Percentiles rank a stretch among this genome's conserved stretches.
These are phyloP conservation scores for Beauveria caledonica DNA, from an alignment of 2,329 filamentous ascomycete species.

Conservation along the genomic window DNA sequence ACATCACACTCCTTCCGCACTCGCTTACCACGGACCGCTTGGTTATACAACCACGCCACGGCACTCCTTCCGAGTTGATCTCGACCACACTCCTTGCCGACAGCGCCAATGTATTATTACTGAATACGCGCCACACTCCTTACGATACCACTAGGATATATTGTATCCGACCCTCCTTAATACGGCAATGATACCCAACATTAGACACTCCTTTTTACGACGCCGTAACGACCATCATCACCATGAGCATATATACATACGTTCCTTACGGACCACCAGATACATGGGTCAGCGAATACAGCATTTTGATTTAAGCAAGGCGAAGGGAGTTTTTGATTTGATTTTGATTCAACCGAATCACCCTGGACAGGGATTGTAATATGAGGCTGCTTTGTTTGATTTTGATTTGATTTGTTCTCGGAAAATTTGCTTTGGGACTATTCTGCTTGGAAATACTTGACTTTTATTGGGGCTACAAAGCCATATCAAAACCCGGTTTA, in stretches of 20 bases:
- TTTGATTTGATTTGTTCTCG: neutral
- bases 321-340: slow-evolving; percentile 10
- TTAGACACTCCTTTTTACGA: slow-evolving; percentile 30
- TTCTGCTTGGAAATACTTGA: neutral
- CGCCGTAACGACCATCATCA: slow-evolving; percentile 27
- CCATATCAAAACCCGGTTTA: slow-evolving; percentile 8
- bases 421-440: neutral
- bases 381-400: neutral
- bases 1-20: slow-evolving; percentile 29
- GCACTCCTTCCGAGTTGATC: slow-evolving; percentile 22
- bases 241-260: slow-evolving; percentile 36
- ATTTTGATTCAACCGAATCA: slow-evolving; percentile 6
- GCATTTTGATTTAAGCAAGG: slow-evolving; percentile 11
- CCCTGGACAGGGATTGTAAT: slow-evolving; percentile 5
- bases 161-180: slow-evolving; percentile 10
- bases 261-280: slow-evolving; percentile 36
- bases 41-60: slow-evolving; percentile 6
- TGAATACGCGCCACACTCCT: slow-evolving; percentile 16
- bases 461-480: slow-evolving; percentile 2
- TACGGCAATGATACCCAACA: slow-evolving; percentile 22
- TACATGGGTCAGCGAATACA: slow-evolving; percentile 12
- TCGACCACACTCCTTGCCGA: slow-evolving; percentile 23
- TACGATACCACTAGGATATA: slow-evolving; percentile 13
- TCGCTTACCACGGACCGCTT: slow-evolving; percentile 22
- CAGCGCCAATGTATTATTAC: slow-evolving; percentile 20